A percentile compares a stretch with the other conserved stretches of the same genome.
phyloP scores from a whole-genome alignment of 768 basidiomycete species.

The Tylopilus balloui region DNA sequence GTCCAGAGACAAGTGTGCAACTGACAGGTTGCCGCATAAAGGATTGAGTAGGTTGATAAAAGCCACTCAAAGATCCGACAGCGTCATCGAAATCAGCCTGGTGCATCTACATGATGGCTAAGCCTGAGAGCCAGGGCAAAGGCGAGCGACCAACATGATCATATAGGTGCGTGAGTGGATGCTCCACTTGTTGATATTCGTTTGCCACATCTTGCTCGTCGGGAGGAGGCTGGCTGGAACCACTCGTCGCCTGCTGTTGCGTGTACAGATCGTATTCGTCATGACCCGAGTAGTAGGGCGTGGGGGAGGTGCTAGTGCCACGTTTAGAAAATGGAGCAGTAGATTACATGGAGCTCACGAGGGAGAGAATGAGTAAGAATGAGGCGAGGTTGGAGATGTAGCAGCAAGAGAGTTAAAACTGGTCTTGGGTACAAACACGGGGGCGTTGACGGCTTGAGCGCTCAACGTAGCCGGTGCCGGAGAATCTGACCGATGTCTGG shows the following conservation, averaged over 20 bases:
- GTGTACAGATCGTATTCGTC: conserved; percentile 39
- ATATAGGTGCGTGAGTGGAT: conserved; percentile 18
- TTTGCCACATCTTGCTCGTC: conserved; percentile 15
- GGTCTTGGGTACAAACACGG: conserved; percentile 77
- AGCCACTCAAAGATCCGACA: conserved; percentile 26
- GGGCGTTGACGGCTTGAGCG: conserved; percentile 74
- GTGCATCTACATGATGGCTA: conserved; percentile 1
- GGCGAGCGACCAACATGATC: conserved; percentile 20
- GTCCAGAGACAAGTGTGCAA: conserved; percentile 3
- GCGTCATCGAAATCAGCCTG: conserved; percentile 33
- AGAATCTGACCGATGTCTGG: conserved; percentile 42
- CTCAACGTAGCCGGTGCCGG: conserved; percentile 42
- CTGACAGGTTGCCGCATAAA: conserved; percentile 70
- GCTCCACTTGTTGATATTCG: conserved; percentile 24
- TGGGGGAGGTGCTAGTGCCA: conserved; percentile 23
- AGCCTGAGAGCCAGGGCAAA: not conserved
- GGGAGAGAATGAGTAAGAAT: conserved; percentile 30
- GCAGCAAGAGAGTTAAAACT: conserved; percentile 38
- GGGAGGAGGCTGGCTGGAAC: not conserved
- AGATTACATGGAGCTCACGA: conserved; percentile 18
- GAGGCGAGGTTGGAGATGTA: conserved; percentile 19
- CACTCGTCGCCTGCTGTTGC: conserved; percentile 4
- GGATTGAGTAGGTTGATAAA: conserved; percentile 39
- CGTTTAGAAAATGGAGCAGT: conserved; percentile 8
- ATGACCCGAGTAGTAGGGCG: conserved; percentile 28